Evolutionary conservation across 257 asterid species (phyloP).

Genomic region (Petrea volubilis): DNA sequence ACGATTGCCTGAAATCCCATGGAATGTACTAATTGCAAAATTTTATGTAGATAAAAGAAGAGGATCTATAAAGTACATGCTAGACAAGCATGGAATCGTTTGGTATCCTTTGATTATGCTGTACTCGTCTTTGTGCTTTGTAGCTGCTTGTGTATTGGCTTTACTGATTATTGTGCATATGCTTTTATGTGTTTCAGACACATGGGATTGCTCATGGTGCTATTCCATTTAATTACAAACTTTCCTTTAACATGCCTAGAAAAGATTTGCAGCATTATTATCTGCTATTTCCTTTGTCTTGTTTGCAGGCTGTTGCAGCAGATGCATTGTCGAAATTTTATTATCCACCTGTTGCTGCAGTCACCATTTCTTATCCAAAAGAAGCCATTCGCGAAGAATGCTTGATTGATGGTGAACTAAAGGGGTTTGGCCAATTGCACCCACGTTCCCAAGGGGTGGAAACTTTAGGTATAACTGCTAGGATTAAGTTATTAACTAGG

Average conservation of each 20-base stretch:
- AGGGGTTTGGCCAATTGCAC: conserved; percentile 99
- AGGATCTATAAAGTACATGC: background rate
- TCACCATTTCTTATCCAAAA: conserved; percentile 83
- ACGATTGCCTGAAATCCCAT: background rate
- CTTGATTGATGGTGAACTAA: conserved; percentile 77
- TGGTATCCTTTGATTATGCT: background rate
- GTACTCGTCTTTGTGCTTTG: conserved; percentile 3
- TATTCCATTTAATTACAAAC: conserved; percentile 6
- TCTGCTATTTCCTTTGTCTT: conserved; percentile 12
- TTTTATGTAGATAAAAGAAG: background rate
- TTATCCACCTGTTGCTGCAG: conserved; percentile 98
- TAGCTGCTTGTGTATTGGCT: background rate
- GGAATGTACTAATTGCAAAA: background rate
- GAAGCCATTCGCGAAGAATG: conserved; percentile 79
- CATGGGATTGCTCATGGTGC: conserved; percentile 12
- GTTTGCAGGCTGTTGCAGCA: conserved; percentile 71
- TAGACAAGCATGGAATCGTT: background rate
- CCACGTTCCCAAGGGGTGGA: conserved; percentile 98
- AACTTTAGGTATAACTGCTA: conserved; percentile 67
- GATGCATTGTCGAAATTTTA: conserved; percentile 72
- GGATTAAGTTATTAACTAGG: conserved; percentile 1
- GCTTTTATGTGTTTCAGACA: conserved; percentile 2
- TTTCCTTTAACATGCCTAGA: conserved; percentile 13
- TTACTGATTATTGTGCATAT: background rate
- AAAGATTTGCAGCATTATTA: background rate